Percentiles rank a stretch among this genome's conserved stretches.
Conservation (phyloP, 495 filamentous ascomycete genomes). For the Thermothielavioides terrestris region DNA sequence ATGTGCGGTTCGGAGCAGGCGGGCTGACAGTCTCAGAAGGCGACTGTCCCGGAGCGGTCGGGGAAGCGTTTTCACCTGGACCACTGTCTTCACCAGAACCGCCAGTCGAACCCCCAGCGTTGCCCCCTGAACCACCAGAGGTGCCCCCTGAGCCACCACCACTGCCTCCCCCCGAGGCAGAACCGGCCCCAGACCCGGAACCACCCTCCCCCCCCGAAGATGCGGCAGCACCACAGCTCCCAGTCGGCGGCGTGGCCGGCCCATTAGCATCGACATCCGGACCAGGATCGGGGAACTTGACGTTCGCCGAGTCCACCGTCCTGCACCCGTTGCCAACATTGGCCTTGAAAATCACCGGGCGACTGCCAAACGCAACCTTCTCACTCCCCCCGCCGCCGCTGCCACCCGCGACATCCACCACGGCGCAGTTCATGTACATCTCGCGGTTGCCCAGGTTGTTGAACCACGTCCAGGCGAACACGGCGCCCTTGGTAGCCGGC, state of each 20-base stretch:
- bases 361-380: slow-evolving; percentile 5
- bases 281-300: slow-evolving; percentile 57
- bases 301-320: slow-evolving; percentile 38
- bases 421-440: slow-evolving; percentile 88
- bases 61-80: no score
- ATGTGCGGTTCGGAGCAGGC: not conserved
- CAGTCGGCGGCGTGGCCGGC: not conserved
- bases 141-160: not conserved
- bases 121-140: no score
- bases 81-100: no score
- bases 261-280: slow-evolving; percentile 28
- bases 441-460: slow-evolving; percentile 78
- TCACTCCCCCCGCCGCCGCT: not conserved
- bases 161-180: not conserved
- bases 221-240: not conserved
- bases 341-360: slow-evolving; percentile 41
- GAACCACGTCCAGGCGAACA: slow-evolving; percentile 83
- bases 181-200: not conserved
- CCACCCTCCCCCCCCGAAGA: not conserved
- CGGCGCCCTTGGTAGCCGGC: slow-evolving; percentile 47
- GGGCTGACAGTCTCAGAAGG: not conserved
- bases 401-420: slow-evolving; percentile 41
- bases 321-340: slow-evolving; percentile 37
- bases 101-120: no score
- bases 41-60: not conserved